Evolutionary conservation across 2,329 filamentous ascomycete genomes (phyloP).

Genomic region (Venturia pyrina): DNA sequence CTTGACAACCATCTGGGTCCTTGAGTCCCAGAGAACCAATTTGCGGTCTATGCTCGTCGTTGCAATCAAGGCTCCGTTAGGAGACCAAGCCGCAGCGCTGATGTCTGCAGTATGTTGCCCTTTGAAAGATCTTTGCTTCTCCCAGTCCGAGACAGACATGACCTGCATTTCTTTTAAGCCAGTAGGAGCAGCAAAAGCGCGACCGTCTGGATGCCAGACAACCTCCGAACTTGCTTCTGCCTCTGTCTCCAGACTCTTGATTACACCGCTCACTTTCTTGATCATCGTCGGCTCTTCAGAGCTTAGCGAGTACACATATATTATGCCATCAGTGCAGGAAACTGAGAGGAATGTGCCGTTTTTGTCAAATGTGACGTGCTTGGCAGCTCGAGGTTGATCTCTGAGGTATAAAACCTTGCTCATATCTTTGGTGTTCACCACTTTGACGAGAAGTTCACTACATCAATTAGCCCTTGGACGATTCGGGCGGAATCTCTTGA

Average conservation of each 20-base stretch:
- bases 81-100: constrained; percentile 83
- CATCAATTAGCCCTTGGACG: neutral
- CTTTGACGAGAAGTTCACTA: constrained; percentile 76
- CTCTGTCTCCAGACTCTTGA: constrained; percentile 67
- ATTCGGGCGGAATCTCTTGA: constrained; percentile 12
- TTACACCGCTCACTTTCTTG: constrained; percentile 75
- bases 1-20: constrained; percentile 71
- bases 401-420: constrained; percentile 65
- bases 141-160: constrained; percentile 82
- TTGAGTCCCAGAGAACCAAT: constrained; percentile 78
- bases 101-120: constrained; percentile 76
- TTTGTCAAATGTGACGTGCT: constrained; percentile 81
- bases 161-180: constrained; percentile 60
- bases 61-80: constrained; percentile 81
- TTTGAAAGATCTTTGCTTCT: constrained; percentile 69
- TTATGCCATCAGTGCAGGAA: constrained; percentile 76
- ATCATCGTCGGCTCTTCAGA: constrained; percentile 72
- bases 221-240: constrained; percentile 64
- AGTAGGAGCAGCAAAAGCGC: constrained; percentile 79
- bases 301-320: constrained; percentile 82
- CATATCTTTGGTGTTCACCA: constrained; percentile 75
- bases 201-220: constrained; percentile 89
- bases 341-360: constrained; percentile 65
- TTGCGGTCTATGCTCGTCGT: constrained; percentile 49
- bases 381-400: constrained; percentile 78